These are phyloP conservation scores for Cryptococcus floricola DNA, from an alignment of 1,284 basidiomycete genomes.

Conservation along the genomic window DNA sequence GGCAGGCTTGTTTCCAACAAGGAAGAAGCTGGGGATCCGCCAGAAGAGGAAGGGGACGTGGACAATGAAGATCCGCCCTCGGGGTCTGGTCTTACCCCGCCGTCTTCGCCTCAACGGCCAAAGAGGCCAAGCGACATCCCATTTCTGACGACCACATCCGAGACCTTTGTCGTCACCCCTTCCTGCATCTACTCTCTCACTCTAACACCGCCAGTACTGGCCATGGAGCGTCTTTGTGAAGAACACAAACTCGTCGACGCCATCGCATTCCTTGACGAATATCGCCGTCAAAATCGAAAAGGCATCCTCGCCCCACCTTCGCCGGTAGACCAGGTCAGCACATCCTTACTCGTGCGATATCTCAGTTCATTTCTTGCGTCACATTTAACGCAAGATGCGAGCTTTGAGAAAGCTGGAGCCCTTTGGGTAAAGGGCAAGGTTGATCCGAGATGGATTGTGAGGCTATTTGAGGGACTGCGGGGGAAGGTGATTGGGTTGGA, in stretches of 20 bases:
- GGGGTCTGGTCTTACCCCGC: slow-evolving; percentile 42
- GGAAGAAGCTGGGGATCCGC: background rate
- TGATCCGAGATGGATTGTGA: slow-evolving; percentile 47
- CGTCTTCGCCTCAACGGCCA: slow-evolving; percentile 30
- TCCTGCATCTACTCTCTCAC: slow-evolving; percentile 46
- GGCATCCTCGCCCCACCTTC: background rate
- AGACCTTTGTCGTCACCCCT: slow-evolving; percentile 46
- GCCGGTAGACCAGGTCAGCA: slow-evolving; percentile 24
- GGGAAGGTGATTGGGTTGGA: slow-evolving; percentile 41
- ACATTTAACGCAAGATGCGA: slow-evolving; percentile 41
- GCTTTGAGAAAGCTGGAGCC: slow-evolving; percentile 49
- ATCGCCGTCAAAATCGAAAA: slow-evolving; percentile 33
- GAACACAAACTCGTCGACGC: slow-evolving; percentile 47
- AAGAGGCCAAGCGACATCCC: slow-evolving; percentile 7
- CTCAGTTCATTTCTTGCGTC: slow-evolving; percentile 49
- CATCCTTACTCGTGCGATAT: slow-evolving; percentile 34
- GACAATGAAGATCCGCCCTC: slow-evolving; percentile 33
- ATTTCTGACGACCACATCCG: slow-evolving; percentile 39
- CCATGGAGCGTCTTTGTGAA: slow-evolving; percentile 43
- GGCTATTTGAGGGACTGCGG: slow-evolving; percentile 45
- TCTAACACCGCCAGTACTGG: slow-evolving; percentile 42
- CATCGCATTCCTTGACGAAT: slow-evolving; percentile 43
- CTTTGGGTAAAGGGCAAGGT: slow-evolving; percentile 44
- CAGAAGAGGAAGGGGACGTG: background rate
- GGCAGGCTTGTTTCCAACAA: slow-evolving; percentile 19